phyloP scores from a whole-genome alignment of 108 stramenopile genomes.

The Schizochytrium sp. region DNA sequence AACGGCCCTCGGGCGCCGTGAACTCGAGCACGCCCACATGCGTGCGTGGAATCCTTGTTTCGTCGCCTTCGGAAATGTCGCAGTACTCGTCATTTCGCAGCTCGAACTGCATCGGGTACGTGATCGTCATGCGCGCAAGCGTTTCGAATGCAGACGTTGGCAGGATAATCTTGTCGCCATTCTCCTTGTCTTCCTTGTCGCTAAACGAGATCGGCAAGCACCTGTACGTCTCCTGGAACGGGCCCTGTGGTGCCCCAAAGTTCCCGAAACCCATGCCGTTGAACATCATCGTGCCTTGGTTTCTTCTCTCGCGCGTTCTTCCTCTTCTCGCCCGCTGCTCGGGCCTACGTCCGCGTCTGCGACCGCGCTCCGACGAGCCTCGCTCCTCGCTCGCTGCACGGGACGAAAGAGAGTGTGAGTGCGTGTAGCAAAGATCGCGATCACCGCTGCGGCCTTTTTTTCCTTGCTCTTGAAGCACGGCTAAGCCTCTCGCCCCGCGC shows the following conservation, averaged over 20 bases:
- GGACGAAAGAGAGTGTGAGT: too few relatives aligned
- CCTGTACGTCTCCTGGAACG: neutral
- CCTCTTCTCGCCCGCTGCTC: neutral
- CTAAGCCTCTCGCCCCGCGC: too few relatives aligned
- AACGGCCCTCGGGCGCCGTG: constrained; percentile 93
- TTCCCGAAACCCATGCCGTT: neutral
- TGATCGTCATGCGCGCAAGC: constrained; percentile 63
- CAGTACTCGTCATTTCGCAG: constrained; percentile 30
- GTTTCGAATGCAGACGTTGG: constrained; percentile 93
- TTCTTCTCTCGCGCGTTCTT: neutral
- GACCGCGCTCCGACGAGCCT: too few relatives aligned
- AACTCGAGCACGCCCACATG: constrained; percentile 97
- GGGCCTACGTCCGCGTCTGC: too few relatives aligned
- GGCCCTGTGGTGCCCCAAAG: neutral
- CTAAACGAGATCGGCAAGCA: neutral
- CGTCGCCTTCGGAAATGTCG: neutral
- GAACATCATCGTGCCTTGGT: constrained; percentile 11
- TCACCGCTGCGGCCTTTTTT: too few relatives aligned
- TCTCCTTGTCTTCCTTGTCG: constrained; percentile 31
- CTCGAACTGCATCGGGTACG: constrained; percentile 85
- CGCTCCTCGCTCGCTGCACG: too few relatives aligned
- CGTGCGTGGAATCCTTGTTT: constrained; percentile 35
- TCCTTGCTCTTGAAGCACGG: too few relatives aligned
- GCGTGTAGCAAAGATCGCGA: too few relatives aligned
- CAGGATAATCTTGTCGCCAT: constrained; percentile 94